A percentile compares a stretch with the other conserved stretches of the same genome.
Conservation (phyloP, 257 asterid species). For the Solanum corneliomulleri region DNA sequence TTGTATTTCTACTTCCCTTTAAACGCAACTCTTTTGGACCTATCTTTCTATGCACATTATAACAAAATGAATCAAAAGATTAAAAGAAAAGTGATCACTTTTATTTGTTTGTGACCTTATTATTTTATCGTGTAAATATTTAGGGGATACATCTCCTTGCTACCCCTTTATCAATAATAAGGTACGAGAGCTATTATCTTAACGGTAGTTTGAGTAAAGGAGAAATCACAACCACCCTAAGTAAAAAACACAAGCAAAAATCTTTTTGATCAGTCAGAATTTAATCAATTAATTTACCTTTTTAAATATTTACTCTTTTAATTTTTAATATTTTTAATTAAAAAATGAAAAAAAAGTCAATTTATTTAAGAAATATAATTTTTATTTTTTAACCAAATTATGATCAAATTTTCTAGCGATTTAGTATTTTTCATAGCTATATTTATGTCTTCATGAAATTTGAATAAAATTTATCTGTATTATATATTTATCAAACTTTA, state of each 20-base stretch:
- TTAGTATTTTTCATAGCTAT: too few species aligned
- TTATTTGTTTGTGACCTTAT: neutral
- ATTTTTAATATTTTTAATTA: too few species aligned
- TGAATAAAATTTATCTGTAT: accelerated
- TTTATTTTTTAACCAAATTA: too few species aligned
- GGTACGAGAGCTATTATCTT: neutral
- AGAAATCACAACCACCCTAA: neutral
- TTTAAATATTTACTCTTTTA: too few species aligned
- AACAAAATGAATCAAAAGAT: neutral
- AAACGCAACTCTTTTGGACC: neutral
- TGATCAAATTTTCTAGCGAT: too few species aligned
- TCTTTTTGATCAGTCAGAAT: too few species aligned
- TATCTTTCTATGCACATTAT: neutral
- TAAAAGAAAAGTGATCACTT: too few species aligned
- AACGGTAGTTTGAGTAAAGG: neutral
- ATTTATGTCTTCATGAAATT: neutral
- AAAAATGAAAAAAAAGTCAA: too few species aligned
- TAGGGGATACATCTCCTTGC: neutral
- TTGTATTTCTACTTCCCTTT: neutral
- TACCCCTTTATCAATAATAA: neutral
- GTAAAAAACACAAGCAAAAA: too few species aligned
- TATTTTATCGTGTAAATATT: neutral
- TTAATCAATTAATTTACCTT: too few species aligned
- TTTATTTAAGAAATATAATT: too few species aligned
- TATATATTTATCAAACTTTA: accelerated